Conservation (phyloP, 495 filamentous ascomycete species). For the Corynascus novoguineensis region DNA sequence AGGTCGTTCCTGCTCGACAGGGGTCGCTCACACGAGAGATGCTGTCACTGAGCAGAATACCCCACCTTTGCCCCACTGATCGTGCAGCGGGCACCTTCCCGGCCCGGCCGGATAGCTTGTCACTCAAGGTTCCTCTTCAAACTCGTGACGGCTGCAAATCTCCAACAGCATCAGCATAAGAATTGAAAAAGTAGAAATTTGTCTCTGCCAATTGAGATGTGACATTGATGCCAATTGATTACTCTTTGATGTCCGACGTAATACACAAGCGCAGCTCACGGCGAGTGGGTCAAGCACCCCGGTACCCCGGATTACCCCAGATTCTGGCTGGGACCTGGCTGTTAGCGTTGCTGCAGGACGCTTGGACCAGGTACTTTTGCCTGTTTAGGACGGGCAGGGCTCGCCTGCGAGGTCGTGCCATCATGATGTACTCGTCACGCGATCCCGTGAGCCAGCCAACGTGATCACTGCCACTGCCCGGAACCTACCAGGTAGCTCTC, state of each 20-base stretch:
- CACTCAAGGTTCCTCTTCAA: neutral
- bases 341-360: slow-evolving; percentile 22
- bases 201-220: neutral
- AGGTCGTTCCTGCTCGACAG: neutral
- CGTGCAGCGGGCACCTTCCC: neutral
- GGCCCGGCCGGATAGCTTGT: neutral
- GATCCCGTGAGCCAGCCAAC: slow-evolving; percentile 26
- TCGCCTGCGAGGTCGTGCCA: slow-evolving; percentile 25
- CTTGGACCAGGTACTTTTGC: slow-evolving; percentile 27
- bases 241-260: neutral
- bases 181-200: neutral
- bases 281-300: slow-evolving; percentile 4
- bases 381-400: slow-evolving; percentile 16
- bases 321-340: slow-evolving; percentile 5
- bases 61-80: slow-evolving; percentile 3
- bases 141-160: neutral
- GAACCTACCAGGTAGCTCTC: slow-evolving; percentile 38
- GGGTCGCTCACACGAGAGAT: neutral
- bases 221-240: neutral
- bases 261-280: neutral
- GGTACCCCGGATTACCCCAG: slow-evolving; percentile 27
- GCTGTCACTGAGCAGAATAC: slow-evolving; percentile 6
- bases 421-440: slow-evolving; percentile 37
- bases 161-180: no score
- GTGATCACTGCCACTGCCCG: slow-evolving; percentile 26